Base-by-base conservation (phyloP, 202 grass and related monocot genomes). In the Elaeis oleifera region DNA sequence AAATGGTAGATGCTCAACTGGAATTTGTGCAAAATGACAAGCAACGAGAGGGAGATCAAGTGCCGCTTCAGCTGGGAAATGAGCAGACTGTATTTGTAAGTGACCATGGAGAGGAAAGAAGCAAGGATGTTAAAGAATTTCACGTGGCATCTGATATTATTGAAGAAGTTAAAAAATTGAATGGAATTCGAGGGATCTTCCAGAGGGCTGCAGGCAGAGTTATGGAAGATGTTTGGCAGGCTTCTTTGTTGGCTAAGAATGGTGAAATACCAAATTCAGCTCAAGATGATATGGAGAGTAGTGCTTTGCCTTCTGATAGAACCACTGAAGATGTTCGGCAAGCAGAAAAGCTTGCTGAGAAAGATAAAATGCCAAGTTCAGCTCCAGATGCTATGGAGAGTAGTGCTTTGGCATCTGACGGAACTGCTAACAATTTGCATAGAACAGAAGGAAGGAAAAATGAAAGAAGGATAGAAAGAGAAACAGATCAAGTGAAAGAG, bases 311-410 rank as follows among this genome's bases (percentile, higher is more conserved):
- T 11, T 39, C 36, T 13, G 36, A 44, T 44, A 44, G 36, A 36
- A 36, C 32, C 32, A 36, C 32, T 1, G 32, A 36, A 36, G 32
- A 78, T 63, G 54, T 76, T 59, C 57, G 56, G 61, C 73, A 74
- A 68, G 51, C 36, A 20, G 20, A 20, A 0, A 20, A 20, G 20
- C 20, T 60, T 2, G 83, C 74, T n/a, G 69, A 49, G 5, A 74
- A 6, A 32, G 49, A 16, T 17, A 66, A 44, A 27, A 14, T 74
- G 57, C 19, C 60, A 60, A 64, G 58, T 51, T 36, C 67, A 54
- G 19, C 28, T 54, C 76, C 75, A 64, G 58, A 69, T 72, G 59
- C 20, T 61, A 29, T 53, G 80, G 63, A 77, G 59, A 73, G 58
- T 57, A 71, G 31, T 52, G 28, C 65, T 29, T 59, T 71, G 23